A percentile compares a stretch with the other conserved stretches of the same genome.
Evolutionary conservation across 2,329 filamentous ascomycete genomes (phyloP).

Genomic region (Neopestalotiopsis clavispora): DNA sequence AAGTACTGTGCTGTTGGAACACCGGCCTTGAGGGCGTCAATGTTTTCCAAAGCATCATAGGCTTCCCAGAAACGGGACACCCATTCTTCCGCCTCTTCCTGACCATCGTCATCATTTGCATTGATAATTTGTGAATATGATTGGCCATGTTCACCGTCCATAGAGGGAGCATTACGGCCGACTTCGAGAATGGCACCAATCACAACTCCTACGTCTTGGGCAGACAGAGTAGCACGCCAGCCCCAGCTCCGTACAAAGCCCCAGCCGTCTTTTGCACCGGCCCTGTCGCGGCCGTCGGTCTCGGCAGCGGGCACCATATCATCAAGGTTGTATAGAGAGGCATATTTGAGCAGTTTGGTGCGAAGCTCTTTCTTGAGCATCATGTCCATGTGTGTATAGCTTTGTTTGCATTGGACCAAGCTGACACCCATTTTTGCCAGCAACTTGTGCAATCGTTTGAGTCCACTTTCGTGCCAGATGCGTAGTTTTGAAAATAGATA

Average conservation of each 20-base stretch:
- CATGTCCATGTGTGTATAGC: conserved; percentile 98
- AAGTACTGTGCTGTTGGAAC: conserved; percentile 87
- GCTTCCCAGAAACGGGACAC: conserved; percentile 72
- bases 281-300: conserved; percentile 71
- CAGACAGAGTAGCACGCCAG: conserved; percentile 92
- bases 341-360: conserved; percentile 86
- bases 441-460: conserved; percentile 89
- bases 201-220: conserved; percentile 92
- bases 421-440: conserved; percentile 98
- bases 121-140: conserved; percentile 29
- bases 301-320: conserved; percentile 85
- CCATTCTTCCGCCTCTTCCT: conserved; percentile 66
- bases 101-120: conserved; percentile 48
- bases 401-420: conserved; percentile 90
- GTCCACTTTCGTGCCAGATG: conserved; percentile 90
- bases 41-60: conserved; percentile 73
- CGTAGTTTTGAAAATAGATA: conserved; percentile 91
- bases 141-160: conserved; percentile 36
- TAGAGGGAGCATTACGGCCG: conserved; percentile 60
- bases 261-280: conserved; percentile 86
- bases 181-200: conserved; percentile 93
- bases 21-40: conserved; percentile 76
- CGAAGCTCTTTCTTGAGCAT: conserved; percentile 88
- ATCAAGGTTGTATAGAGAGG: conserved; percentile 90
- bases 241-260: conserved; percentile 98